Conservation (phyloP, 2,329 filamentous ascomycete genomes). For the Triangularia setosa region DNA sequence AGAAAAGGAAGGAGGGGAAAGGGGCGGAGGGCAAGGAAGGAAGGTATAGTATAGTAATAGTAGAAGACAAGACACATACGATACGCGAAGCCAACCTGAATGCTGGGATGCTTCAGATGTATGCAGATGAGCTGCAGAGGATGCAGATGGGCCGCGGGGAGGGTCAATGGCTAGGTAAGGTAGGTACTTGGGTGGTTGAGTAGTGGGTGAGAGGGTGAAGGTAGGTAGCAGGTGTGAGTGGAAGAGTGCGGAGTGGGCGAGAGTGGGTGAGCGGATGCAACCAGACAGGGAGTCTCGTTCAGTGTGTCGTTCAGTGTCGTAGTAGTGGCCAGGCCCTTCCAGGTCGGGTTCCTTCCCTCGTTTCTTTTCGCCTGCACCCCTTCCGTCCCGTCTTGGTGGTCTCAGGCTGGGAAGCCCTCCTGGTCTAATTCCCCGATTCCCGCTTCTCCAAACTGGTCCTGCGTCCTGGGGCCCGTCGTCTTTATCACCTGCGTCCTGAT, state of each 20-base stretch:
- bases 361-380: background rate
- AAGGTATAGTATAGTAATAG: background rate
- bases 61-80: background rate
- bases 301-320: background rate
- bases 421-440: background rate
- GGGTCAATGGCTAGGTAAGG: background rate
- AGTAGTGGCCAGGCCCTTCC: background rate
- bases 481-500: background rate
- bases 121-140: conserved; percentile 18
- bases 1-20: background rate
- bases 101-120: conserved; percentile 10
- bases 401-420: background rate
- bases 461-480: background rate
- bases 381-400: background rate
- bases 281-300: background rate
- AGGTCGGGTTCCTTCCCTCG: background rate
- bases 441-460: background rate
- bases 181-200: no score
- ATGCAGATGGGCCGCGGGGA: background rate
- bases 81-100: background rate
- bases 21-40: background rate
- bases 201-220: background rate
- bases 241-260: background rate
- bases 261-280: background rate
- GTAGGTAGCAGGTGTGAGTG: background rate